phyloP scores from a whole-genome alignment of 768 basidiomycete species.

The Mycena galopus region DNA sequence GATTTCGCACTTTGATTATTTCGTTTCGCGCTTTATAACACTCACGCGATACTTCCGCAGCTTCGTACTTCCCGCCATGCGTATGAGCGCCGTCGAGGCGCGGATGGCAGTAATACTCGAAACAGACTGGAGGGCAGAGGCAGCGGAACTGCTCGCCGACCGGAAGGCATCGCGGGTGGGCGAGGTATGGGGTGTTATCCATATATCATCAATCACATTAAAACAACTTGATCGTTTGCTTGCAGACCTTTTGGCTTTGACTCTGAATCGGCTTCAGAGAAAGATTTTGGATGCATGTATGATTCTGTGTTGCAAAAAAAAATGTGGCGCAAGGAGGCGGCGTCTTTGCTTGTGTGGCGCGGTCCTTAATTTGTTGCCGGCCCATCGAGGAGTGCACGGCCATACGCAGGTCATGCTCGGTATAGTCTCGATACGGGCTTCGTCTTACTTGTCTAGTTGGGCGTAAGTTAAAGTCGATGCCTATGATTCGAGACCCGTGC shows the following conservation, averaged over 20 bases:
- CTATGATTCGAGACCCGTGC: neutral
- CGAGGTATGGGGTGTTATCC: neutral
- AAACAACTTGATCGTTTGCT: neutral
- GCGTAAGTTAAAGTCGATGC: neutral
- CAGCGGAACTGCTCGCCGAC: neutral
- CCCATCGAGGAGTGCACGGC: conserved; percentile 2
- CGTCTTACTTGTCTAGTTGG: conserved; percentile 1
- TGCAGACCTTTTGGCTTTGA: neutral
- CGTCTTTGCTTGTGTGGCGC: conserved; percentile 3
- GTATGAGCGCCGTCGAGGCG: conserved; percentile 1
- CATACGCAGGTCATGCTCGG: conserved; percentile 2
- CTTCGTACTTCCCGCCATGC: neutral
- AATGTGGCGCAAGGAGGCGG: conserved; percentile 1
- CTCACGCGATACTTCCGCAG: neutral
- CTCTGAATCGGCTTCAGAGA: neutral
- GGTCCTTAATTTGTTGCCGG: conserved; percentile 2
- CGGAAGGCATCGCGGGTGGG: neutral
- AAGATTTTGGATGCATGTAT: conserved; percentile 5
- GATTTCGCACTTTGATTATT: neutral
- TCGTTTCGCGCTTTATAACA: neutral
- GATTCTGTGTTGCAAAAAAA: neutral
- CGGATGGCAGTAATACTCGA: conserved; percentile 1
- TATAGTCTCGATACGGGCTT: neutral
- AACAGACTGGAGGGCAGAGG: conserved; percentile 10
- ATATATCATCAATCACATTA: neutral